Evolutionary conservation across 306 rosid species (phyloP).

Genomic region (Rosa chinensis): DNA sequence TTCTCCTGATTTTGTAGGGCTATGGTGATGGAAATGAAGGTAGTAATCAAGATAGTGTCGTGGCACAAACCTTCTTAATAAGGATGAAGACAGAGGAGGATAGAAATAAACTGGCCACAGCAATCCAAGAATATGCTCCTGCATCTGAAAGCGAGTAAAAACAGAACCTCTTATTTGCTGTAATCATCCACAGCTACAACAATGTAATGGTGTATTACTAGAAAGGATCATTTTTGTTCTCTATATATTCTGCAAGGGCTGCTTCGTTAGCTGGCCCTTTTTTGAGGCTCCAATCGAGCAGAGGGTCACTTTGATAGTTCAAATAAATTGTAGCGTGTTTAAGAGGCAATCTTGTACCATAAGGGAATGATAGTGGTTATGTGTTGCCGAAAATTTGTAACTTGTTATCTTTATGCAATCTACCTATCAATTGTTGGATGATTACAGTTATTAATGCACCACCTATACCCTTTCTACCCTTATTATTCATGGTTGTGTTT

Average conservation of each 20-base stretch:
- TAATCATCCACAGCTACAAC: conserved; percentile 10
- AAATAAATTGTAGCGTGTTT: conserved; percentile 19
- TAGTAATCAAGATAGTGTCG: conserved; percentile 44
- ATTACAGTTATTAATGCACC: neutral
- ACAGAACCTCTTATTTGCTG: conserved; percentile 17
- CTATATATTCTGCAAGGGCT: conserved; percentile 20
- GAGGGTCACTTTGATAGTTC: neutral
- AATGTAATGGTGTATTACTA: conserved; percentile 20
- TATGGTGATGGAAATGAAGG: conserved; percentile 53
- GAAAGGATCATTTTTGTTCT: conserved; percentile 24
- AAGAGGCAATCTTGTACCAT: conserved; percentile 38
- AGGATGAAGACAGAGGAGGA: conserved; percentile 86
- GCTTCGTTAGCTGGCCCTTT: conserved; percentile 9
- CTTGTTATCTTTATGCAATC: neutral
- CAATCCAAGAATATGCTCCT: conserved; percentile 89
- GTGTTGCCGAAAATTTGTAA: neutral
- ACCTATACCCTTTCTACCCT: too few species aligned
- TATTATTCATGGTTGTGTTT: neutral
- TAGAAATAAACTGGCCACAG: conserved; percentile 70
- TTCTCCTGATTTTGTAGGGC: conserved; percentile 45
- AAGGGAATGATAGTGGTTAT: conserved; percentile 16
- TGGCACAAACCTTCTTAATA: conserved; percentile 84
- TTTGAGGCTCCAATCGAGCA: conserved; percentile 17
- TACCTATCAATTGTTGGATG: conserved; percentile 7
- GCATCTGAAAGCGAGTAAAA: conserved; percentile 39